Evolutionary conservation across 108 stramenopile species (phyloP), one percentile per base, ranked within the genome.

Genomic region (Cyclostephanos tholiformis): DNA sequence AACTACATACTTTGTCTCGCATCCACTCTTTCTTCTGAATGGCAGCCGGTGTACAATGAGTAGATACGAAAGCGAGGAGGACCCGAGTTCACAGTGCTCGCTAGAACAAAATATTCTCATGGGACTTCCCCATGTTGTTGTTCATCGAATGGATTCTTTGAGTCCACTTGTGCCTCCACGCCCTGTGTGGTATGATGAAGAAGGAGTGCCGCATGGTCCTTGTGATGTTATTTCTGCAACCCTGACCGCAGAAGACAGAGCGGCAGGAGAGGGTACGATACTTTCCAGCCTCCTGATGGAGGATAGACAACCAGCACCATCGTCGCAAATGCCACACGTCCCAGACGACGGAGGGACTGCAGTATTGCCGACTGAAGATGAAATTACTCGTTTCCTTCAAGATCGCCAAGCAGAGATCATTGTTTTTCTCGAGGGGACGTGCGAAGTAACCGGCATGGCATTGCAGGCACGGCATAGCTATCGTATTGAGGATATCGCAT

Each of bases 401-500:
- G 98, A 99, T 67, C 81, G 97, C 26, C 85, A 94, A 23, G 80
- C 92, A 10, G 98, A 99, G 80, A 79, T 99, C 65, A 89, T 99
- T 12, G 94, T 96, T 8, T 84, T 96, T 52, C 89, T 98, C n/a
- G 97, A 99, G 74, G 98, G 98, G 30, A 94, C 87, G 25, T 97
- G 96, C 71, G 91, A 91, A 66, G 72, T 91, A 25, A 97, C 97
- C 2, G 94, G 96, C 9, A 82, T 89, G 65, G 80, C 91, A 23
- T 71, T 91, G 13, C 98, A 99, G 72, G 92, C 97, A 12, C 86
- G 97, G 3, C 97, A 99, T 79, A 96, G 95, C 0, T 99, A 98
- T 82, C 63, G 80, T 46, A 49, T 73, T 51, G 83, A 84, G 20
- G 96, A 98, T 64, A 77, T 99, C 32, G 86, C 72, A 5, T 99